Evolutionary conservation across 805 yeast species (phyloP).

Genomic region (Candida caryicola): DNA sequence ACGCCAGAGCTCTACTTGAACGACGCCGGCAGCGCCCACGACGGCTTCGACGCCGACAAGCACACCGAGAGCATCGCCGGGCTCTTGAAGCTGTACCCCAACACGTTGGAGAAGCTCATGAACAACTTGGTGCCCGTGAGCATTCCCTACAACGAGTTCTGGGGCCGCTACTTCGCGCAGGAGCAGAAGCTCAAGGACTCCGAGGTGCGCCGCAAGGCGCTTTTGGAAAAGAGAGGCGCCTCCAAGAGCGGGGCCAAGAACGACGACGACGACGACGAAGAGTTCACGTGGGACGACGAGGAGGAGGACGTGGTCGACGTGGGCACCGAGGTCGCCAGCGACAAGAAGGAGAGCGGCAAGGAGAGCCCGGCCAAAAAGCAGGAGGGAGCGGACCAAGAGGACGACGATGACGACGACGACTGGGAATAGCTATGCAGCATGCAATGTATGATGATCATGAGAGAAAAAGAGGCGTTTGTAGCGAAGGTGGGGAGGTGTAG

Average conservation of each 20-base stretch:
- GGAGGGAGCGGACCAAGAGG: constrained; percentile 12
- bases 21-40: constrained; percentile 11
- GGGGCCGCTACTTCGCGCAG: constrained; percentile 67
- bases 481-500: no score
- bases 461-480: no score
- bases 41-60: constrained; percentile 41
- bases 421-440: constrained; percentile 51
- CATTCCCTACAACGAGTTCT: constrained; percentile 59
- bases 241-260: constrained; percentile 27
- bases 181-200: constrained; percentile 52
- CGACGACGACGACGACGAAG: constrained; percentile 43
- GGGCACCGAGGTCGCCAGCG: constrained; percentile 1
- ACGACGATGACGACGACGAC: constrained; percentile 46
- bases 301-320: constrained; percentile 30
- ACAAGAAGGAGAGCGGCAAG: constrained; percentile 46
- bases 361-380: constrained; percentile 2
- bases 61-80: constrained; percentile 51
- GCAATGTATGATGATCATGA: no score
- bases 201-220: constrained; percentile 64
- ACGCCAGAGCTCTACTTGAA: constrained; percentile 21
- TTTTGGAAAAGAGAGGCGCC: constrained; percentile 40
- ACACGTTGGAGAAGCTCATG: constrained; percentile 52
- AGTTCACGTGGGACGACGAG: constrained; percentile 50
- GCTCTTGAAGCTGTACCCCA: constrained; percentile 45
- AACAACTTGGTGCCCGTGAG: constrained; percentile 64